Evolutionary conservation across 805 yeast genomes (phyloP).

Genomic region (Ogataea trehaloabstinens): DNA sequence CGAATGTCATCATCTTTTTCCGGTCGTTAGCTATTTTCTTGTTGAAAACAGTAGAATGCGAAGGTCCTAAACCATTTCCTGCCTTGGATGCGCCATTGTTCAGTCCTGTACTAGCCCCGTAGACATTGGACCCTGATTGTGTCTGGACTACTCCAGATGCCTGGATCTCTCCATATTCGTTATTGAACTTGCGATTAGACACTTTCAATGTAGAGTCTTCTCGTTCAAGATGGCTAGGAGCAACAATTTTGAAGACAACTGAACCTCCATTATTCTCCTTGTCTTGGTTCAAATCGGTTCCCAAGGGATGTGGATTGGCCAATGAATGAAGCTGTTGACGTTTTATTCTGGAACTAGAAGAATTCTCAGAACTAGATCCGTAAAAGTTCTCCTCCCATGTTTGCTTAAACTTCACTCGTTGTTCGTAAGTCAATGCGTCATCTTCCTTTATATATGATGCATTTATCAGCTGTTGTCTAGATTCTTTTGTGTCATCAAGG

Average conservation of each 20-base stretch:
- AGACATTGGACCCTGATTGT: conserved; percentile 33
- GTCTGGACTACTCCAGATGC: conserved; percentile 54
- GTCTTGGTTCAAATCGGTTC: not conserved
- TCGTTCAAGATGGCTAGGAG: conserved; percentile 24
- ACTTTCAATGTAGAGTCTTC: conserved; percentile 24
- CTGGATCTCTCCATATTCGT: conserved; percentile 52
- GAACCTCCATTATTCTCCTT: not conserved
- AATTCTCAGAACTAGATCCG: conserved; percentile 3
- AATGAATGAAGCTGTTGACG: conserved; percentile 6
- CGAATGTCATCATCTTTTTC: conserved; percentile 35
- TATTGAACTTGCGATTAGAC: conserved; percentile 21
- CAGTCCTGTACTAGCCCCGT: conserved; percentile 11
- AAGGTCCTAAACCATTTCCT: conserved; percentile 58
- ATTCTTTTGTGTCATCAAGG: conserved; percentile 32
- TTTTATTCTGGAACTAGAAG: conserved; percentile 6
- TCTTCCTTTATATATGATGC: conserved; percentile 20
- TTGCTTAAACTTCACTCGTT: conserved; percentile 22
- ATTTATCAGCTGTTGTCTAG: conserved; percentile 28
- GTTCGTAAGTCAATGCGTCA: conserved; percentile 18
- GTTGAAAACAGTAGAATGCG: conserved; percentile 54
- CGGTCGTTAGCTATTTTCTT: conserved; percentile 43
- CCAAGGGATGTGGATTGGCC: not conserved
- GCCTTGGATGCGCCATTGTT: conserved; percentile 1
- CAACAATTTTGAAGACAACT: conserved; percentile 15
- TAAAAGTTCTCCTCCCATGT: conserved; percentile 22